Evolutionary conservation across 2,329 filamentous ascomycete genomes (phyloP).

Genomic region (Verticillium isaacii): DNA sequence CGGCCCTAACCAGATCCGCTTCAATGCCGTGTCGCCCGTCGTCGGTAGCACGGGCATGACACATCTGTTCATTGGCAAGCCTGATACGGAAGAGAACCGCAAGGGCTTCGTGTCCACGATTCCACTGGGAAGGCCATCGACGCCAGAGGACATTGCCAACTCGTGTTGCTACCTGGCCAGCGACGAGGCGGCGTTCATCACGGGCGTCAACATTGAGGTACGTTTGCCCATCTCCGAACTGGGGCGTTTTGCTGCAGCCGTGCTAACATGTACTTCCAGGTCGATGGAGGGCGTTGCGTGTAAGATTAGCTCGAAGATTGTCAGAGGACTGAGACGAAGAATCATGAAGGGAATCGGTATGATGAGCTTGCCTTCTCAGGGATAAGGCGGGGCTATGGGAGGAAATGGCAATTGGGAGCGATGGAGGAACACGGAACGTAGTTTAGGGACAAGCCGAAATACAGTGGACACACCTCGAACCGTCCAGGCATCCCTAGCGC

Average conservation of each 20-base stretch:
- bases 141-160: slow-evolving; percentile 65
- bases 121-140: slow-evolving; percentile 21
- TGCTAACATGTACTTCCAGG: slow-evolving; percentile 2
- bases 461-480: too few species aligned
- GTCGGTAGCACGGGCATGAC: slow-evolving; percentile 62
- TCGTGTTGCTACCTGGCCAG: slow-evolving; percentile 66
- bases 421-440: background rate
- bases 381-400: too few species aligned
- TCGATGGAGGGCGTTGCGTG: slow-evolving; percentile 24
- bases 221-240: background rate
- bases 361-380: background rate
- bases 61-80: slow-evolving; percentile 52
- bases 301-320: slow-evolving; percentile 2
- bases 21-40: slow-evolving; percentile 68
- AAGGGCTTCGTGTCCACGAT: slow-evolving; percentile 23
- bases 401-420: background rate
- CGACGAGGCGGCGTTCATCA: slow-evolving; percentile 68
- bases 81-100: slow-evolving; percentile 55
- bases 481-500: too few species aligned
- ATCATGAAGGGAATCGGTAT: background rate
- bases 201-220: slow-evolving; percentile 62
- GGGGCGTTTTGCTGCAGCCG: background rate
- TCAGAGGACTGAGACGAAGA: background rate
- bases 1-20: slow-evolving; percentile 65
- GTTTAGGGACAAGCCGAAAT: too few species aligned